Evolutionary conservation across 1,139 yeast genomes (phyloP), one percentile per base, ranked within the genome.

Genomic region (Blastobotrys apis): DNA sequence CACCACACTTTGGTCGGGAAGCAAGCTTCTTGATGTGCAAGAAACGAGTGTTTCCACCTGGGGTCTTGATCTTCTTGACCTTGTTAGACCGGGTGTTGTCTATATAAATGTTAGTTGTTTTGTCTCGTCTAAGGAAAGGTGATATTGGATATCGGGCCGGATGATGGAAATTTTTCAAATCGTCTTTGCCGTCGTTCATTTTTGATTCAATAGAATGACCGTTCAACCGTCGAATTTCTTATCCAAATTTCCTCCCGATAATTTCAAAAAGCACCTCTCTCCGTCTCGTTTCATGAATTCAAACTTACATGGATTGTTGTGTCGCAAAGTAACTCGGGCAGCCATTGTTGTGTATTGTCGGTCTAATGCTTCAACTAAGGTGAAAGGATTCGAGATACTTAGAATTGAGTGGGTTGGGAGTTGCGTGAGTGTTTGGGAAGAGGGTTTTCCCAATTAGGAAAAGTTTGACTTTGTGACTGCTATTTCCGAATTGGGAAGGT

Each of bases 41-140:
- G 73, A 95, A 95, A 71, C 88, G 84, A 73, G 92, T 82, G 75
- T 82, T 84, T 71, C 97, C 97, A 80, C 98, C 98, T 74, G 98
- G 97, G 77, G 98, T 92, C 85, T 88, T 92, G 67, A 90, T 94
- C 75, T 90, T 94, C 92, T 86, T 88, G 80, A 90, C 90, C 81
- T 84, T 85, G 95, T 92, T 92, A 65, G 97, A 90, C 75, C 82
- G 84, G 82, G 97, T 87, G 95, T 90, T 90, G 95, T 87, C 64
- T 60, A 47, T 13, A 33, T 10, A 23, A 9, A 9, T 3, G 46
- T 43, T 43, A 43, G 46, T 22, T 27, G 16, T 5, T 23, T 10
- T 3, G 9, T 4, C 13, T 27, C 23, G 3, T 21, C 19, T 4
- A 4, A 10, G 15, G n/a, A 10, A 15, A 29, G 13, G 39, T 6